Conservation (phyloP, 352 stramenopile genomes). For the Globisporangium cylindrosporum region DNA sequence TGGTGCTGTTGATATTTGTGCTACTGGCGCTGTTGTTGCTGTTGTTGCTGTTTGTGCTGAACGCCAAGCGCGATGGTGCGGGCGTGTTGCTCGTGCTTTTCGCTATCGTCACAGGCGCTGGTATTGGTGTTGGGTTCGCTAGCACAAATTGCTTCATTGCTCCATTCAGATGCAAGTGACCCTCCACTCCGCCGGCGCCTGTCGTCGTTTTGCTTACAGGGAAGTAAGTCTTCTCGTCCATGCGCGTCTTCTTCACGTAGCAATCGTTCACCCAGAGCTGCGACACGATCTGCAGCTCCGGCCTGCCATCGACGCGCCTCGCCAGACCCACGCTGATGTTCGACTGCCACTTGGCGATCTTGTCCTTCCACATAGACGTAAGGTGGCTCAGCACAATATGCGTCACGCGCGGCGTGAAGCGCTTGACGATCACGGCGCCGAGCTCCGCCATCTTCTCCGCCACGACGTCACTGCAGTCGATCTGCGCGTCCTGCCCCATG, state of each 20-base stretch:
- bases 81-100: constrained; percentile 4
- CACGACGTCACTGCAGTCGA: constrained; percentile 79
- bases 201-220: constrained; percentile 44
- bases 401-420: constrained; percentile 60
- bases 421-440: constrained; percentile 66
- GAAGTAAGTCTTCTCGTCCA: constrained; percentile 76
- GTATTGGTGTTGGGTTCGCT: not conserved
- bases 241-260: constrained; percentile 62
- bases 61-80: not conserved
- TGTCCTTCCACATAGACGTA: constrained; percentile 61
- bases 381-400: constrained; percentile 79
- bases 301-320: constrained; percentile 24
- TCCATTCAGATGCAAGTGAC: constrained; percentile 20
- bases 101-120: not conserved
- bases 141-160: constrained; percentile 18
- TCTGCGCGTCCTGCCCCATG: constrained; percentile 58
- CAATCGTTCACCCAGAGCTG: constrained; percentile 85
- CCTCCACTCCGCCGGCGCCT: not conserved
- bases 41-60: not conserved
- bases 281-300: constrained; percentile 71
- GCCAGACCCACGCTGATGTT: constrained; percentile 22
- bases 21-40: not conserved
- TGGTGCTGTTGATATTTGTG: not conserved
- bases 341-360: constrained; percentile 64
- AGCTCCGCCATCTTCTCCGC: constrained; percentile 61